Conservation (phyloP, 2,329 filamentous ascomycete genomes). For the Cladophialophora chaetospira region DNA sequence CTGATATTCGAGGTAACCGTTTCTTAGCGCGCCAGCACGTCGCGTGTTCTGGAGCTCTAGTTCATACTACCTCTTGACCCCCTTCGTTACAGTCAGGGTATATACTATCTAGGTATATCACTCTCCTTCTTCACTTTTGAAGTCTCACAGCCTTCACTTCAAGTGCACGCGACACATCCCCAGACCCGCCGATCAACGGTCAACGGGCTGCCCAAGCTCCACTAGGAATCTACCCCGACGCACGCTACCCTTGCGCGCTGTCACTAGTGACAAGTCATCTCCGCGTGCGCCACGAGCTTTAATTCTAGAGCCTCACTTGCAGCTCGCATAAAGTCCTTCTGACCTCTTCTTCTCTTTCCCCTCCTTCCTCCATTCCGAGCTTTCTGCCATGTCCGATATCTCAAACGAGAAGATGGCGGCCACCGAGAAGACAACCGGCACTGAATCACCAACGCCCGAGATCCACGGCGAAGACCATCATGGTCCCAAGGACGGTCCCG, state of each 20-base stretch:
- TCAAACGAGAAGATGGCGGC: slow-evolving; percentile 30
- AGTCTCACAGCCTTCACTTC: slow-evolving; percentile 6
- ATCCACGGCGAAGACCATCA: slow-evolving; percentile 13
- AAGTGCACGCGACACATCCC: slow-evolving; percentile 20
- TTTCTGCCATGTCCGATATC: slow-evolving; percentile 24
- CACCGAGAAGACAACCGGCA: slow-evolving; percentile 17
- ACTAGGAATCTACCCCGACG: slow-evolving; percentile 25
- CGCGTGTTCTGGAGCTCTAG: not conserved
- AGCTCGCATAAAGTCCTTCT: not conserved
- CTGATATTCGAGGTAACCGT: slow-evolving; percentile 28
- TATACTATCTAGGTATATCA: slow-evolving; percentile 13
- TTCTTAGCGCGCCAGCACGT: slow-evolving; percentile 9
- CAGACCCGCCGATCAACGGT: not conserved
- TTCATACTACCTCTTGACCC: not conserved
- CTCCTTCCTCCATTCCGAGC: not conserved
- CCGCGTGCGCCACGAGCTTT: slow-evolving; percentile 15
- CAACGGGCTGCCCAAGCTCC: slow-evolving; percentile 20
- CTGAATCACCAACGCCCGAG: slow-evolving; percentile 24
- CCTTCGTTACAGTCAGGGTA: not conserved
- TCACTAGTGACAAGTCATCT: not conserved
- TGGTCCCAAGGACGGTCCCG: slow-evolving; percentile 36
- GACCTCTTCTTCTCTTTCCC: not conserved
- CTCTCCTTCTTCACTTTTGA: not conserved
- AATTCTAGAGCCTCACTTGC: slow-evolving; percentile 16
- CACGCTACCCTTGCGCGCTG: slow-evolving; percentile 9